A percentile compares a stretch with the other conserved stretches of the same genome.
phyloP scores from a whole-genome alignment of 2,329 filamentous ascomycete species.

The Paecilomyces formosus region DNA sequence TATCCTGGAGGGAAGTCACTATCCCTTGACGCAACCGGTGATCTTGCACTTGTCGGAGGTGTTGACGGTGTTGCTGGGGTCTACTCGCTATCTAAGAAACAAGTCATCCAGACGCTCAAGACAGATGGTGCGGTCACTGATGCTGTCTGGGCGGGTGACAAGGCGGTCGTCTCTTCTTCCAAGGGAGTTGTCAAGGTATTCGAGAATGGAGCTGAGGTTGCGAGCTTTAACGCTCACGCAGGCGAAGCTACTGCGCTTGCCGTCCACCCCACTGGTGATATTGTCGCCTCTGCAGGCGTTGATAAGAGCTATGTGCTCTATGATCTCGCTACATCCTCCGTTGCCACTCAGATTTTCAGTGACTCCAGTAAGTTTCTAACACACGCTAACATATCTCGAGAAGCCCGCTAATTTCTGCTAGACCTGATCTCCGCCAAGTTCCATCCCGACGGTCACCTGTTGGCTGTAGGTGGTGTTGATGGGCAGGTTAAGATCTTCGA shows the following conservation, averaged over 20 bases:
- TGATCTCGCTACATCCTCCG: slow-evolving; percentile 60
- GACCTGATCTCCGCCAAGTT: slow-evolving; percentile 73
- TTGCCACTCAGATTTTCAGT: slow-evolving; percentile 70
- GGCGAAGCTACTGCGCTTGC: slow-evolving; percentile 71
- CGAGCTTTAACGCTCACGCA: slow-evolving; percentile 71
- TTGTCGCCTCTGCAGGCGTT: slow-evolving; percentile 77
- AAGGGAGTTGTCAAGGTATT: slow-evolving; percentile 76
- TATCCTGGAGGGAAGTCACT: slow-evolving; percentile 54
- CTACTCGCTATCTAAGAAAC: slow-evolving; percentile 69
- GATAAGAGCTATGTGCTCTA: slow-evolving; percentile 94
- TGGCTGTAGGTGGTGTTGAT: slow-evolving; percentile 72
- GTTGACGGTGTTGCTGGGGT: slow-evolving; percentile 68
- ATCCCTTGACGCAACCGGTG: slow-evolving; percentile 52
- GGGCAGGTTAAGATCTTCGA: slow-evolving; percentile 86
- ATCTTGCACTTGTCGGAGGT: slow-evolving; percentile 66
- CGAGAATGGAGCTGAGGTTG: slow-evolving; percentile 60
- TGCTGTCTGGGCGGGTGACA: slow-evolving; percentile 52
- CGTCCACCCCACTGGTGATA: slow-evolving; percentile 71
- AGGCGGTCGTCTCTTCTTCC: slow-evolving; percentile 64
- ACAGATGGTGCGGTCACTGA: slow-evolving; percentile 59
- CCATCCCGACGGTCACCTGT: slow-evolving; percentile 93
- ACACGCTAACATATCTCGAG: neutral
- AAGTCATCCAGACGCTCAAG: slow-evolving; percentile 63
- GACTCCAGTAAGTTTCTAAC: slow-evolving; percentile 60
- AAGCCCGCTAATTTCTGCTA: slow-evolving; percentile 26